Conservation (phyloP, 768 basidiomycete species). For the Kwoniella dendrophila region DNA sequence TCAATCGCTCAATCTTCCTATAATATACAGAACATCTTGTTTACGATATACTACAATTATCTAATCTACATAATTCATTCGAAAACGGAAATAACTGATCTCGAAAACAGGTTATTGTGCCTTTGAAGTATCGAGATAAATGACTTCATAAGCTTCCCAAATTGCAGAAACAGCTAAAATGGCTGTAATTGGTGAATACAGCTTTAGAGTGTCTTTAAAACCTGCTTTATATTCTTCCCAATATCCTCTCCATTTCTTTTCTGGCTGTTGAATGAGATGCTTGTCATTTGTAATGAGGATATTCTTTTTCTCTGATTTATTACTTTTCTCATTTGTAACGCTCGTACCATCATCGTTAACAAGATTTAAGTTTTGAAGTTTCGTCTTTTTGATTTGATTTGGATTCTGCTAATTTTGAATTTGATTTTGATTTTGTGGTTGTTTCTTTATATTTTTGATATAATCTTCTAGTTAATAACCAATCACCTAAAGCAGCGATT, state of each 20-base stretch:
- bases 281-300: not conserved
- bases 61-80: too few relatives aligned
- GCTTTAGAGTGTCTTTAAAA: slow-evolving; percentile 1
- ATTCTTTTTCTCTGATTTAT: not conserved
- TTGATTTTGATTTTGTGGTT: too few relatives aligned
- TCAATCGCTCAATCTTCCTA: too few relatives aligned
- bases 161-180: not conserved
- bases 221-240: not conserved
- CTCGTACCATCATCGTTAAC: too few relatives aligned
- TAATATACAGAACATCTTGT: too few relatives aligned
- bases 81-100: too few relatives aligned
- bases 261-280: not conserved
- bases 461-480: not conserved
- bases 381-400: not conserved
- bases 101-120: too few relatives aligned
- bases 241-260: not conserved
- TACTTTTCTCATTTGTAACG: not conserved
- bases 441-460: too few relatives aligned
- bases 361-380: too few relatives aligned
- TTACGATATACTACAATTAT: too few relatives aligned
- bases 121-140: too few relatives aligned
- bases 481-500: slow-evolving; percentile 1
- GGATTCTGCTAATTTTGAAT: not conserved
- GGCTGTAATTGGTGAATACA: not conserved
- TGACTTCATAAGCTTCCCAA: slow-evolving; percentile 3